These are phyloP conservation scores for Bretschneidera sinensis DNA, from an alignment of 345 rosid genomes.

Conservation along the genomic window DNA sequence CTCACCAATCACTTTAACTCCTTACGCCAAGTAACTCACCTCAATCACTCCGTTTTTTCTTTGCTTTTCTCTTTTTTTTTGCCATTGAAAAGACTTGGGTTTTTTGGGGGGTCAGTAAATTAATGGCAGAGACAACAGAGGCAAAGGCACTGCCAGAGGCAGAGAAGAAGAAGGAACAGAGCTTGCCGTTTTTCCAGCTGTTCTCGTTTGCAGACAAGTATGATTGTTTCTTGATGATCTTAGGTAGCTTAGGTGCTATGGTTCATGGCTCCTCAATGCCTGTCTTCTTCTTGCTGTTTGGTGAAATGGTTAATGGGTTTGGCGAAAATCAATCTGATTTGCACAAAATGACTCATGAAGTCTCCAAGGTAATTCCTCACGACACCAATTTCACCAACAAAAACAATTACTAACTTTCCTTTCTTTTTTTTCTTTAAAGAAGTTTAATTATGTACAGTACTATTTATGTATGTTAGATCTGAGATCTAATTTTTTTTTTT, in stretches of 20 bases:
- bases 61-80: not conserved
- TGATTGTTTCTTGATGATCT: slow-evolving; percentile 72
- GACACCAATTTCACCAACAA: not conserved
- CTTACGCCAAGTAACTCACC: not conserved
- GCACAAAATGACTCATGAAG: slow-evolving; percentile 88
- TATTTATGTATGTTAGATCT: slow-evolving; percentile 29
- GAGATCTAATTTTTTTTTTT: slow-evolving; percentile 29
- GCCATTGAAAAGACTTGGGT: slow-evolving; percentile 1
- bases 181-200: slow-evolving; percentile 84
- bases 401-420: not conserved
- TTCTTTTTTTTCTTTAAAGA: not conserved
- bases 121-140: slow-evolving; percentile 76
- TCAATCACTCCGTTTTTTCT: not conserved
- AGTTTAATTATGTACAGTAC: not conserved
- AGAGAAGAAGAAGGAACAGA: slow-evolving; percentile 95
- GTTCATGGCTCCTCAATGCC: slow-evolving; percentile 98
- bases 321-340: slow-evolving; percentile 95
- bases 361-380: slow-evolving; percentile 49
- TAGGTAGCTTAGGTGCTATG: slow-evolving; percentile 83
- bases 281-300: slow-evolving; percentile 88
- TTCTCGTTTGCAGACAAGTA: slow-evolving; percentile 93
- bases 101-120: not conserved
- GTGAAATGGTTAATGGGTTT: slow-evolving; percentile 98
- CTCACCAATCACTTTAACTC: slow-evolving; percentile 16
- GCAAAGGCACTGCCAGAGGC: slow-evolving; percentile 65